A percentile compares a stretch with the other conserved stretches of the same genome.
phyloP scores from a whole-genome alignment of 345 rosid genomes.

The Geranium rotundifolium region DNA sequence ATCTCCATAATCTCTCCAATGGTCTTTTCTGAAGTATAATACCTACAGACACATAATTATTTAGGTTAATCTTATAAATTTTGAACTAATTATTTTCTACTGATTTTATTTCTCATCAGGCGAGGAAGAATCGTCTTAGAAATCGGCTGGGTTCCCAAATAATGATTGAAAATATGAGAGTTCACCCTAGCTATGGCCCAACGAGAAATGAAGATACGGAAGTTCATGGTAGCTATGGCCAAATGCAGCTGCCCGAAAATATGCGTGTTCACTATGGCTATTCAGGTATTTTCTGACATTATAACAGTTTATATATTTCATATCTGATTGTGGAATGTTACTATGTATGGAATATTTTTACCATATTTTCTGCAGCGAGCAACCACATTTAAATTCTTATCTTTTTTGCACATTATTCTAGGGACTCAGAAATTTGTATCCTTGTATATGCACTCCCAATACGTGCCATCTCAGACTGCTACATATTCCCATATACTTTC shows the following conservation, averaged over 20 bases:
- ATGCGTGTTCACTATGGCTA: neutral
- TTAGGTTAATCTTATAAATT: too few species aligned
- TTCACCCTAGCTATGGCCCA: neutral
- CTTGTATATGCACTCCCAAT: too few species aligned
- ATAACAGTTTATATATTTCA: too few species aligned
- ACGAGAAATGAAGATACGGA: neutral
- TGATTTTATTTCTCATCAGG: neutral
- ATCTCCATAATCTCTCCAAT: neutral
- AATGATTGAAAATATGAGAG: neutral
- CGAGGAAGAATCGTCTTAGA: neutral
- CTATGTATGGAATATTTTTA: too few species aligned
- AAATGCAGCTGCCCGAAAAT: neutral
- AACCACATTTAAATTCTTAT: too few species aligned
- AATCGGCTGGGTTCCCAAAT: neutral
- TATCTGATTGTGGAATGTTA: too few species aligned
- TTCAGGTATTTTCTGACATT: neutral
- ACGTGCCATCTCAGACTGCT: too few species aligned
- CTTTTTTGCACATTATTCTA: too few species aligned
- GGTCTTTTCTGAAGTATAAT: neutral
- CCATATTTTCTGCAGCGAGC: too few species aligned
- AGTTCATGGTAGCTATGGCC: neutral
- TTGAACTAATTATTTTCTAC: neutral
- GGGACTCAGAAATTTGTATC: too few species aligned
- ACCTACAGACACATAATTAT: neutral
- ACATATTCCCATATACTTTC: too few species aligned